These are phyloP conservation scores for Polygonum aviculare DNA, from an alignment of 148 eudicot genomes.

Conservation along the genomic window DNA sequence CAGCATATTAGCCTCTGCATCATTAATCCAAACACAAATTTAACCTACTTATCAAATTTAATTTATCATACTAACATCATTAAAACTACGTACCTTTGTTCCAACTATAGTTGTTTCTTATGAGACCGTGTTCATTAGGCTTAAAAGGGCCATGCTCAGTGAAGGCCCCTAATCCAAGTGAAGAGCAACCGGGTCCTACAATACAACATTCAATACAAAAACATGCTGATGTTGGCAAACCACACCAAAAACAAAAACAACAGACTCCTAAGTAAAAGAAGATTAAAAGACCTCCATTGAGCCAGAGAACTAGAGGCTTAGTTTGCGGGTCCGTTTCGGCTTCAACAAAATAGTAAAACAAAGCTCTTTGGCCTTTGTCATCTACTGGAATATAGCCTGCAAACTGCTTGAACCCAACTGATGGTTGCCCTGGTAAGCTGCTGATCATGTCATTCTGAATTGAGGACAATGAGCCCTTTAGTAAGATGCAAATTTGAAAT, in stretches of 20 bases:
- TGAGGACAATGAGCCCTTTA: background rate
- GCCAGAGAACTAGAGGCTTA: slow-evolving; percentile 10
- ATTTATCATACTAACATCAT: background rate
- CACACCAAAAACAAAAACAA: background rate
- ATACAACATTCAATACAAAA: background rate
- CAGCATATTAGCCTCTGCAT: slow-evolving; percentile 7
- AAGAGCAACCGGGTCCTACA: slow-evolving; percentile 9
- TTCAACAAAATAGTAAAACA: slow-evolving; percentile 11
- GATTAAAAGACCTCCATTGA: slow-evolving; percentile 7
- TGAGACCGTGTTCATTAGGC: background rate
- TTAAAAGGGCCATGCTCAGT: background rate
- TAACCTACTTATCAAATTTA: background rate
- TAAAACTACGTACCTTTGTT: background rate
- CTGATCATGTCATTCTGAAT: background rate
- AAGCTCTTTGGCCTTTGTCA: background rate
- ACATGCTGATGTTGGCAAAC: background rate
- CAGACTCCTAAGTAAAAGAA: background rate
- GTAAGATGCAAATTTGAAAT: background rate
- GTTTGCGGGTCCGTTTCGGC: background rate
- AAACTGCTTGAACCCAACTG: slow-evolving; percentile 3
- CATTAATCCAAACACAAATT: background rate
- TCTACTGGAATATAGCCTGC: background rate
- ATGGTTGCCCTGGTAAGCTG: slow-evolving; percentile 2
- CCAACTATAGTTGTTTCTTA: slow-evolving; percentile 9
- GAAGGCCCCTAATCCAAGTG: background rate